Evolutionary conservation across 192 early-diverging fungal genomes (phyloP).

Genomic region (Piromyces finnis): DNA sequence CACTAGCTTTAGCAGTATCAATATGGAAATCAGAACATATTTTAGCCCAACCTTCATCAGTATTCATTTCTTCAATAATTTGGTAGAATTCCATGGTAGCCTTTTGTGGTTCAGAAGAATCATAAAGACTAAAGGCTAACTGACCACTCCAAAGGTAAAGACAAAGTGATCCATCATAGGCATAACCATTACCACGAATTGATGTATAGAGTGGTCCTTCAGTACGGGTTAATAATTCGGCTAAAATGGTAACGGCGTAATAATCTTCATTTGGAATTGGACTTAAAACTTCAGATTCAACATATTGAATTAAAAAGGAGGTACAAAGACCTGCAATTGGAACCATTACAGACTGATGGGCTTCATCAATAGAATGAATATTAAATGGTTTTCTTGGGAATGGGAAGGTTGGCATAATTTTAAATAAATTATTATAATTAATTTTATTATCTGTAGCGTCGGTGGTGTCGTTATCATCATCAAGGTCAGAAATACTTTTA

Average conservation of each 20-base stretch:
- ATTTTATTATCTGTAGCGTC: neutral
- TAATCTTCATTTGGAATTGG: constrained; percentile 16
- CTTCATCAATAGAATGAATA: constrained; percentile 2
- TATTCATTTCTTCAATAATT: constrained; percentile 15
- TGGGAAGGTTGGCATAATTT: constrained; percentile 16
- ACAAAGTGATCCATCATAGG: constrained; percentile 46
- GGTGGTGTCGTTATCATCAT: constrained; percentile 9
- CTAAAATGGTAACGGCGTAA: constrained; percentile 35
- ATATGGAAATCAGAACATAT: constrained; percentile 13
- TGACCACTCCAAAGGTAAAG: constrained; percentile 34
- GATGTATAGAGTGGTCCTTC: constrained; percentile 64
- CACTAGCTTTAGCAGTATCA: constrained; percentile 27
- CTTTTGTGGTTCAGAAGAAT: constrained; percentile 21
- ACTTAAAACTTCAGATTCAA: constrained; percentile 29
- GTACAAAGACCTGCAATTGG: constrained; percentile 24
- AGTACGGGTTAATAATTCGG: constrained; percentile 44
- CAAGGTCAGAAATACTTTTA: neutral
- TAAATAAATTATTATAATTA: neutral
- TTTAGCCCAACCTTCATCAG: constrained; percentile 18
- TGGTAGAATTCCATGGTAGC: constrained; percentile 21
- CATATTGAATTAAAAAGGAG: constrained; percentile 19
- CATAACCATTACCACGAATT: constrained; percentile 54
- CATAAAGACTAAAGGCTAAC: constrained; percentile 20
- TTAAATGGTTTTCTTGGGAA: constrained; percentile 16
- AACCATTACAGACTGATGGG: constrained; percentile 18